phyloP scores from a whole-genome alignment of 2,329 filamentous ascomycete genomes.

The Fusarium papillatum region DNA sequence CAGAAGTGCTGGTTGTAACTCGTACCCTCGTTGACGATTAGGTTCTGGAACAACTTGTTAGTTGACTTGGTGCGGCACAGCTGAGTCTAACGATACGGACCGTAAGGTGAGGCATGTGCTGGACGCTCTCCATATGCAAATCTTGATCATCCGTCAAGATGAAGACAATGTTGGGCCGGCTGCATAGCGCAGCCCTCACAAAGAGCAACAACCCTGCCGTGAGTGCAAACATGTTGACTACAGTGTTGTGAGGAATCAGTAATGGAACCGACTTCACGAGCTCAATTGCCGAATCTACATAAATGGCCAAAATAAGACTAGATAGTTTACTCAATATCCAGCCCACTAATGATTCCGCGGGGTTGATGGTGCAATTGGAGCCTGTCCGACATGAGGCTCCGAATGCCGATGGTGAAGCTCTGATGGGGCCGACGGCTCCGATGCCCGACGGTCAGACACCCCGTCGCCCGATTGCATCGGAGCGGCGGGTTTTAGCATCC shows the following conservation, averaged over 20 bases:
- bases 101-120: slow-evolving; percentile 68
- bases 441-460: neutral
- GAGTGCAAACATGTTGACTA: neutral
- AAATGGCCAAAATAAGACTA: neutral
- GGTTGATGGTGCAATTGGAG: neutral
- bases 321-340: neutral
- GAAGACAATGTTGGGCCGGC: slow-evolving; percentile 69
- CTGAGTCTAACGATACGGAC: slow-evolving; percentile 43
- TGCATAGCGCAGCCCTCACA: neutral
- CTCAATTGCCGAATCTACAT: neutral
- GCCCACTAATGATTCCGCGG: neutral
- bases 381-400: neutral
- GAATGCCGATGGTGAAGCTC: neutral
- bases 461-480: neutral
- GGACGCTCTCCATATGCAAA: slow-evolving; percentile 68
- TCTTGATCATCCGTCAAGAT: slow-evolving; percentile 77
- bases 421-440: neutral
- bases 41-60: neutral
- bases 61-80: neutral
- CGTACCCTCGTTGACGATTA: slow-evolving; percentile 63
- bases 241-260: neutral
- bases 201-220: neutral
- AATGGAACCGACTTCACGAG: neutral
- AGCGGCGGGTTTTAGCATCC: neutral
- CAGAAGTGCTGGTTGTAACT: slow-evolving; percentile 73